These are phyloP conservation scores for Amoebophrya sp. DNA, from an alignment of 169 alveolate species.

Conservation along the genomic window DNA sequence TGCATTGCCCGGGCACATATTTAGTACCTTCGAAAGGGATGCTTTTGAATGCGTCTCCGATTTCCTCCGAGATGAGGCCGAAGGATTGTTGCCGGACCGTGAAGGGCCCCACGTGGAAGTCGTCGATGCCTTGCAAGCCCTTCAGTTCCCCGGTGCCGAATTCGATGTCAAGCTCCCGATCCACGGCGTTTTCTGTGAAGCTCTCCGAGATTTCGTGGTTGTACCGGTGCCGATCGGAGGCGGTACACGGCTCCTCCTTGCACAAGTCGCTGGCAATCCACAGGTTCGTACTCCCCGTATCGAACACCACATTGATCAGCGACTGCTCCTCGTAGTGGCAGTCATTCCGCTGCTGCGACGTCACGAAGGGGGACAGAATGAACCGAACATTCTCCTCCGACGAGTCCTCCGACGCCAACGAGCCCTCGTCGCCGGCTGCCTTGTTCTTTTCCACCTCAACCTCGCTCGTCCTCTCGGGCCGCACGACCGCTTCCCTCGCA, in stretches of 20 bases:
- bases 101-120: conserved; percentile 12
- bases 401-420: no score
- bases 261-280: conserved; percentile 14
- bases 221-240: neutral
- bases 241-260: conserved; percentile 8
- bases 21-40: conserved; percentile 21
- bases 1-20: no score
- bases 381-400: no score
- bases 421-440: no score
- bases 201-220: neutral
- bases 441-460: no score
- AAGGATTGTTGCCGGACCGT: conserved; percentile 1
- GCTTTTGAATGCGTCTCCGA: conserved; percentile 1
- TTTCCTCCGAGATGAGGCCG: neutral
- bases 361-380: no score
- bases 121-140: conserved; percentile 12
- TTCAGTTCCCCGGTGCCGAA: conserved; percentile 20
- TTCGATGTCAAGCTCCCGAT: neutral
- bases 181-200: neutral
- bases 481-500: no score
- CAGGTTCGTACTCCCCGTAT: conserved; percentile 8
- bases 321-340: conserved; percentile 8
- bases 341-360: no score
- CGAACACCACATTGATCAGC: conserved; percentile 15
- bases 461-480: no score